Evolutionary conservation across 495 filamentous ascomycete genomes (phyloP).

Genomic region (Lineolata rhizophorae): DNA sequence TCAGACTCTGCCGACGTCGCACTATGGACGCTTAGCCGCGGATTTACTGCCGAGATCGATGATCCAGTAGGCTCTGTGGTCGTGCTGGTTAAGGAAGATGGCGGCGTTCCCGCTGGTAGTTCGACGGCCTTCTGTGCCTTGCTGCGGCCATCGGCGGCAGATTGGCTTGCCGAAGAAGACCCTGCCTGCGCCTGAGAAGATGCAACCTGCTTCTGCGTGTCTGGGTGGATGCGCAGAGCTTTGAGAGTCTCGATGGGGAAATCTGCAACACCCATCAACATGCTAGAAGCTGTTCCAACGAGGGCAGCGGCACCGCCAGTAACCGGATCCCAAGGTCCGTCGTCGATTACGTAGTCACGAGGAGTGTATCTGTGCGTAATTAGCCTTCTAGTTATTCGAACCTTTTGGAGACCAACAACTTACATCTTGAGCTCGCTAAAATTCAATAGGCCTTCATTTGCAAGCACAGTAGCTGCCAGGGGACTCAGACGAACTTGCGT

Average conservation of each 20-base stretch:
- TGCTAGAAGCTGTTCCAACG: conserved; percentile 46
- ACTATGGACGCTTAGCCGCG: too few relatives aligned
- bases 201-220: conserved; percentile 11
- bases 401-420: conserved; percentile 2
- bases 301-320: conserved; percentile 39
- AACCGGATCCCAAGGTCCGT: conserved; percentile 22
- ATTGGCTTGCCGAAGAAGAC: too few relatives aligned
- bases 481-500: conserved; percentile 18
- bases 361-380: conserved; percentile 13
- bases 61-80: too few relatives aligned
- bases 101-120: conserved; percentile 1
- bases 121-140: conserved; percentile 1
- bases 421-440: conserved; percentile 20
- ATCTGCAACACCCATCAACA: conserved; percentile 66
- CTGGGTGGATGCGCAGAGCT: conserved; percentile 27
- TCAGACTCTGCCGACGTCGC: conserved; percentile 4
- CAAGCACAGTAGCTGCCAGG: conserved; percentile 17
- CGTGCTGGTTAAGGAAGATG: too few relatives aligned
- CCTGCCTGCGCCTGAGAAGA: too few relatives aligned
- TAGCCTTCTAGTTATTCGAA: neutral
- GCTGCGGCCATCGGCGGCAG: too few relatives aligned
- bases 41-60: too few relatives aligned
- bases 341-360: conserved; percentile 20
- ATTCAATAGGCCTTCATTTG: conserved; percentile 16
- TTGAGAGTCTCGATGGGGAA: conserved; percentile 48